Percentiles rank a stretch among this genome's conserved stretches.
These are phyloP conservation scores for Phylloporus sp. DNA, from an alignment of 768 basidiomycete genomes.

Conservation along the genomic window DNA sequence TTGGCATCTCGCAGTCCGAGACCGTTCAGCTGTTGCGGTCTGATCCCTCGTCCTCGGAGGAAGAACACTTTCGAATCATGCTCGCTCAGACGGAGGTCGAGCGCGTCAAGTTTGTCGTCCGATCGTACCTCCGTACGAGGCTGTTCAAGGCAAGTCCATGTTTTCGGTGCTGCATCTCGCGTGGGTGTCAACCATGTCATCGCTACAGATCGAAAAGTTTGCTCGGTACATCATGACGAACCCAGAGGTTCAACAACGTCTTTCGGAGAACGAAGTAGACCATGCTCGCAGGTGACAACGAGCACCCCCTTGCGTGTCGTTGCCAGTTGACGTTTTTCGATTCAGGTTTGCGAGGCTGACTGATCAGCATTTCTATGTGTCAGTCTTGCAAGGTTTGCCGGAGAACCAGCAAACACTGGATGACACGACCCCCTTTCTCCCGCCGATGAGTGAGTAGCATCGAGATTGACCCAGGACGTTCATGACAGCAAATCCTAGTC, in stretches of 20 bases:
- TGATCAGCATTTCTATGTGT: slow-evolving; percentile 72
- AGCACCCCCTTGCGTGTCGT: background rate
- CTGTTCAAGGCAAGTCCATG: slow-evolving; percentile 68
- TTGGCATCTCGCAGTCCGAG: slow-evolving; percentile 52
- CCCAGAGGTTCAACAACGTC: slow-evolving; percentile 64
- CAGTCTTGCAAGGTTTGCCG: slow-evolving; percentile 81
- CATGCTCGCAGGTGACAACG: slow-evolving; percentile 64
- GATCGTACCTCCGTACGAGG: slow-evolving; percentile 84
- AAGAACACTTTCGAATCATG: slow-evolving; percentile 90
- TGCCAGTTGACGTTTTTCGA: background rate
- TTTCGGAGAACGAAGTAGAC: slow-evolving; percentile 79
- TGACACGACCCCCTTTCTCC: slow-evolving; percentile 65
- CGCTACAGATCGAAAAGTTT: slow-evolving; percentile 75
- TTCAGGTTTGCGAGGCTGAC: slow-evolving; percentile 69
- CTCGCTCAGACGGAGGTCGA: slow-evolving; percentile 94
- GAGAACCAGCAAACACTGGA: slow-evolving; percentile 71
- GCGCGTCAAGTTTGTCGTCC: slow-evolving; percentile 85
- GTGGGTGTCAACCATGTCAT: background rate
- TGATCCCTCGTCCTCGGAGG: slow-evolving; percentile 82
- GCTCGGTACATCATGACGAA: slow-evolving; percentile 73
- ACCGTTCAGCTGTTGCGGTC: slow-evolving; percentile 70
- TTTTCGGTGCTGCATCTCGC: background rate
- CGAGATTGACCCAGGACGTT: background rate
- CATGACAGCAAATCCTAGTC: slow-evolving; percentile 43
- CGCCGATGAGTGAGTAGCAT: slow-evolving; percentile 64